Conservation (phyloP, 2,329 filamentous ascomycete species). For the Cryphonectria japonica region DNA sequence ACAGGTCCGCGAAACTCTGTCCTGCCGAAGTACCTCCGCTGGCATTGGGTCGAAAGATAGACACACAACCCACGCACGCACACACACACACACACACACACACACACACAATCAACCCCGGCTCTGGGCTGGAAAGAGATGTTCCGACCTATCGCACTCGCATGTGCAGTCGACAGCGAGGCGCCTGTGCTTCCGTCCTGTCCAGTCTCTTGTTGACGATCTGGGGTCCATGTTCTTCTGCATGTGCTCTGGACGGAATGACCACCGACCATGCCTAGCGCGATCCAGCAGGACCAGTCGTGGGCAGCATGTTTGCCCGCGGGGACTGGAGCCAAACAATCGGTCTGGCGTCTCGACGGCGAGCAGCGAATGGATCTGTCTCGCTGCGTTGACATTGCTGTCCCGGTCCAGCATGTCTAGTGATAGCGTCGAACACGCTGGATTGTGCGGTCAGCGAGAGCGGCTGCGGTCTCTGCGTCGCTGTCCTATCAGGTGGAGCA, state of each 20-base stretch:
- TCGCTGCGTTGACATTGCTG: conserved; percentile 8
- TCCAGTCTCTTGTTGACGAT: conserved; percentile 12
- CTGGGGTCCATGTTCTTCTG: conserved; percentile 18
- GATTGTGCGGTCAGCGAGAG: conserved; percentile 32
- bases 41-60: background rate
- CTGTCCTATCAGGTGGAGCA: conserved; percentile 31
- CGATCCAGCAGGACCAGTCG: conserved; percentile 20
- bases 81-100: background rate
- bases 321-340: conserved; percentile 12
- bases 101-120: background rate
- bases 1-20: background rate
- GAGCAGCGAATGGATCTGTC: conserved; percentile 26
- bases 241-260: conserved; percentile 15
- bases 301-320: background rate
- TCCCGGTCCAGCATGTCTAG: conserved; percentile 15
- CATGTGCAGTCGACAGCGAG: conserved; percentile 16
- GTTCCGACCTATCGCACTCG: background rate
- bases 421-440: conserved; percentile 20
- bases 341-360: conserved; percentile 21
- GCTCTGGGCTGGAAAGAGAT: background rate
- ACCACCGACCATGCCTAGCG: conserved; percentile 18
- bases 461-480: conserved; percentile 24
- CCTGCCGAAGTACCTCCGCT: conserved; percentile 10
- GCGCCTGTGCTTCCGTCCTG: conserved; percentile 13
- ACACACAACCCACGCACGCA: background rate